Conservation (phyloP, 2,329 filamentous ascomycete species). For the Neonectria punicea region DNA sequence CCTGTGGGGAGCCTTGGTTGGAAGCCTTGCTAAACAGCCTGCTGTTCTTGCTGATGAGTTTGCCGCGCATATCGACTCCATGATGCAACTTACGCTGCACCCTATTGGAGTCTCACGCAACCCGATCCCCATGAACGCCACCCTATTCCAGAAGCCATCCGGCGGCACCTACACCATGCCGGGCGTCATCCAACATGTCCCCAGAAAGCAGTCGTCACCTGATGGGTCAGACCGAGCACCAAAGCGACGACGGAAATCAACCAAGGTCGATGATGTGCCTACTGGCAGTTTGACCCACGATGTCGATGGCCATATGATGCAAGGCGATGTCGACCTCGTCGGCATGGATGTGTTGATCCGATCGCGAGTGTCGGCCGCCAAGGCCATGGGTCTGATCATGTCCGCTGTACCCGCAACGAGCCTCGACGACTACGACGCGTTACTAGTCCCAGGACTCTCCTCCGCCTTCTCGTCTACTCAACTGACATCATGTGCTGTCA, state of each 20-base stretch:
- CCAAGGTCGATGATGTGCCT: constrained; percentile 79
- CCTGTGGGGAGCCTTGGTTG: constrained; percentile 84
- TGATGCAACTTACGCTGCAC: constrained; percentile 86
- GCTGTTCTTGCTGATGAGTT: constrained; percentile 78
- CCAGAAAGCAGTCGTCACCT: constrained; percentile 60
- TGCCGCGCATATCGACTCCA: constrained; percentile 77
- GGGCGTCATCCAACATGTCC: constrained; percentile 55
- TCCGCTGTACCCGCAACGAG: constrained; percentile 74
- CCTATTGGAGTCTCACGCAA: constrained; percentile 92
- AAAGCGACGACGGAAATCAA: constrained; percentile 84
- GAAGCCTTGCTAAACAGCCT: constrained; percentile 71
- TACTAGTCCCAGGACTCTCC: constrained; percentile 72
- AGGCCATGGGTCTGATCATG: constrained; percentile 87
- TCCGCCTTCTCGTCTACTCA: constrained; percentile 88
- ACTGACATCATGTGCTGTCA: constrained; percentile 81
- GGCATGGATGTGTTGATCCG: constrained; percentile 88
- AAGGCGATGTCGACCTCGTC: constrained; percentile 94
- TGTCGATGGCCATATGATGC: constrained; percentile 97
- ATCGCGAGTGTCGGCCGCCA: constrained; percentile 87
- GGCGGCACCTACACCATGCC: constrained; percentile 79
- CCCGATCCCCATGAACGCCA: constrained; percentile 90
- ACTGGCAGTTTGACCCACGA: constrained; percentile 82
- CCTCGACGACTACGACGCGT: constrained; percentile 72
- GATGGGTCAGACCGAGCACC: constrained; percentile 70
- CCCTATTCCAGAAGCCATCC: constrained; percentile 92